phyloP scores from a whole-genome alignment of 2,329 filamentous ascomycete genomes.

The Delphinella strobiligena region DNA sequence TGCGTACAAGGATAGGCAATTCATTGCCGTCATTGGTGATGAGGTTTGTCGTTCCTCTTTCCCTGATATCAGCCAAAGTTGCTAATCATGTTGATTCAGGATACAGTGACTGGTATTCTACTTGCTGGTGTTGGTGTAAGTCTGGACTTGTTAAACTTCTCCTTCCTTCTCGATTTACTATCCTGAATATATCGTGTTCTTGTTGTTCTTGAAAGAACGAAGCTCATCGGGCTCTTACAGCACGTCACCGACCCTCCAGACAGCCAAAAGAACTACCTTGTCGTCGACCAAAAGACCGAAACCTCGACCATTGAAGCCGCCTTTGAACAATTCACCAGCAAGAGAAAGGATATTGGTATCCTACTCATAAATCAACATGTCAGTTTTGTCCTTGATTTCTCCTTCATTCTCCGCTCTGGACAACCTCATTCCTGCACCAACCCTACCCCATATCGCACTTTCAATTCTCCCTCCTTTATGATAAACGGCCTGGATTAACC shows the following conservation, averaged over 20 bases:
- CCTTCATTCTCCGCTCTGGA: background rate
- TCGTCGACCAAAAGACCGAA: conserved; percentile 90
- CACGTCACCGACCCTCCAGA: conserved; percentile 85
- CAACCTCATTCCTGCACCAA: too few species aligned
- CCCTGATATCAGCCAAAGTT: too few species aligned
- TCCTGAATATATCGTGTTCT: background rate
- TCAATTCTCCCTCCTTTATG: background rate
- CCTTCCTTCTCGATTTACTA: background rate
- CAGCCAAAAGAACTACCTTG: conserved; percentile 92
- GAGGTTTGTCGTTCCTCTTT: too few species aligned
- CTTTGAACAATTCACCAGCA: conserved; percentile 77
- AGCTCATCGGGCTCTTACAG: conserved; percentile 41
- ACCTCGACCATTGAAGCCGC: conserved; percentile 75
- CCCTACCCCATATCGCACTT: background rate
- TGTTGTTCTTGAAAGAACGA: too few species aligned
- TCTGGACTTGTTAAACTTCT: conserved; percentile 6
- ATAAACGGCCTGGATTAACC: background rate
- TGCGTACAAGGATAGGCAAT: conserved; percentile 71
- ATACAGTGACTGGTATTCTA: conserved; percentile 89
- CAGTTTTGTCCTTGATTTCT: conserved; percentile 18
- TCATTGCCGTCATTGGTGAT: conserved; percentile 94
- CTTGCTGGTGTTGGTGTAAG: conserved; percentile 89
- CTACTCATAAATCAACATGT: conserved; percentile 97
- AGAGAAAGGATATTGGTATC: conserved; percentile 94
- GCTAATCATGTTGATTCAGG: conserved; percentile 41